These are phyloP conservation scores for Collybia mongolica DNA, from an alignment of 768 basidiomycete genomes.

Conservation along the genomic window DNA sequence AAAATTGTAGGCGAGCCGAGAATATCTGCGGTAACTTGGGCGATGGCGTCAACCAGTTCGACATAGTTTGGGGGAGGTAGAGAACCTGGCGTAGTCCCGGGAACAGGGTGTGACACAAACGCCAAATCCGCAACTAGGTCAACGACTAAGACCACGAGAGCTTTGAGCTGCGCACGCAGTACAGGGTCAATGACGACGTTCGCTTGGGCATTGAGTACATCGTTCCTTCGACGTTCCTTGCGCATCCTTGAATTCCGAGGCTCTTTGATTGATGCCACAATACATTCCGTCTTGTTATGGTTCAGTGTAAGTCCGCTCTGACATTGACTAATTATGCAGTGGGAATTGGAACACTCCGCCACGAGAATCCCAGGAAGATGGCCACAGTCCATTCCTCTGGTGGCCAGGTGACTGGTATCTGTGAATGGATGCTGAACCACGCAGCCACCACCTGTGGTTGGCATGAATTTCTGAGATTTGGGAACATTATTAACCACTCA, in stretches of 20 bases:
- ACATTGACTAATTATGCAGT: conserved; percentile 27
- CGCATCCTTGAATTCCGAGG: conserved; percentile 14
- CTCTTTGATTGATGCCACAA: conserved; percentile 3
- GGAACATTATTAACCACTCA: conserved; percentile 18
- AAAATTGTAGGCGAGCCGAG: conserved; percentile 19
- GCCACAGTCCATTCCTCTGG: conserved; percentile 27
- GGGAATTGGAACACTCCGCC: conserved; percentile 21
- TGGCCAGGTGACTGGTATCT: conserved; percentile 10
- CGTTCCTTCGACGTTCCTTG: conserved; percentile 12
- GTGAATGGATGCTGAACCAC: conserved; percentile 30
- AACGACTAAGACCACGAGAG: conserved; percentile 13
- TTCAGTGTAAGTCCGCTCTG: conserved; percentile 25
- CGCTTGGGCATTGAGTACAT: conserved; percentile 3
- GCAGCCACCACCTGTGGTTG: conserved; percentile 39
- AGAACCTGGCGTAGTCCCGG: not conserved
- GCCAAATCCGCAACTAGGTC: conserved; percentile 16
- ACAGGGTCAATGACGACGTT: conserved; percentile 15
- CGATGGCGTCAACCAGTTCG: conserved; percentile 18
- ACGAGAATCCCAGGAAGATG: conserved; percentile 21
- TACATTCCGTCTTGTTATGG: conserved; percentile 17
- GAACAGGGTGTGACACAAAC: conserved; percentile 1
- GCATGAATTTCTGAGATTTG: not conserved
- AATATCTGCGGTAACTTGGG: conserved; percentile 15
- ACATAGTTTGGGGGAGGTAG: conserved; percentile 11
- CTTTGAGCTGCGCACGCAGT: conserved; percentile 13